phyloP scores from a whole-genome alignment of 2,329 filamentous ascomycete genomes.

The Whalleya microplaca region DNA sequence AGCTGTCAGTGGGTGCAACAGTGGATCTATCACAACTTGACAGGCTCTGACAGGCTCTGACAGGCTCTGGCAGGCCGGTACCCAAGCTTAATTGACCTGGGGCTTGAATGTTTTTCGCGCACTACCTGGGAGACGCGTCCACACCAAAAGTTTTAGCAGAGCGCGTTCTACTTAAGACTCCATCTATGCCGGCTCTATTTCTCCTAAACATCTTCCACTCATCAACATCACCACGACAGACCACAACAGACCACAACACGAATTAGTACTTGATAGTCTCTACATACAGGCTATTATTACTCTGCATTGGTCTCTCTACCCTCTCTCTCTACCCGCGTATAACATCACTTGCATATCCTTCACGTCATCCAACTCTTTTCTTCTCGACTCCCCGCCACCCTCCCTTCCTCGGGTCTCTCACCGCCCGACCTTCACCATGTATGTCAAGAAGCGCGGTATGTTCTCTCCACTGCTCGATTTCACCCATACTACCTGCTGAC shows the following conservation, averaged over 20 bases:
- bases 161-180: constrained; percentile 27
- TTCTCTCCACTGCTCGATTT: constrained; percentile 25
- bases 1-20: constrained; percentile 15
- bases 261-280: constrained; percentile 16
- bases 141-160: constrained; percentile 7
- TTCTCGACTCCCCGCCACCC: constrained; percentile 10
- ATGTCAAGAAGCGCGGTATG: constrained; percentile 66
- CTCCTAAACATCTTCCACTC: constrained; percentile 20
- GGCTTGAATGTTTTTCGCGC: constrained; percentile 23
- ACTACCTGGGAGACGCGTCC: constrained; percentile 6
- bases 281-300: constrained; percentile 18
- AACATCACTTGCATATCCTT: constrained; percentile 3
- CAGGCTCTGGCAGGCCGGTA: too few species aligned
- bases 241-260: constrained; percentile 17
- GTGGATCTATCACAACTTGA: background rate
- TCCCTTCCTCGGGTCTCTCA: constrained; percentile 24
- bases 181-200: constrained; percentile 8
- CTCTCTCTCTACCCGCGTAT: background rate
- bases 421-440: constrained; percentile 51
- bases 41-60: too few species aligned
- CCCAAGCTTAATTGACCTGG: constrained; percentile 22
- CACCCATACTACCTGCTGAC: constrained; percentile 17
- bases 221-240: constrained; percentile 27
- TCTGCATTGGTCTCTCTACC: constrained; percentile 9
- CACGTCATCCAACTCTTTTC: constrained; percentile 2